Conservation (phyloP, 2,329 filamentous ascomycete species). For the Fusarium redolens region DNA sequence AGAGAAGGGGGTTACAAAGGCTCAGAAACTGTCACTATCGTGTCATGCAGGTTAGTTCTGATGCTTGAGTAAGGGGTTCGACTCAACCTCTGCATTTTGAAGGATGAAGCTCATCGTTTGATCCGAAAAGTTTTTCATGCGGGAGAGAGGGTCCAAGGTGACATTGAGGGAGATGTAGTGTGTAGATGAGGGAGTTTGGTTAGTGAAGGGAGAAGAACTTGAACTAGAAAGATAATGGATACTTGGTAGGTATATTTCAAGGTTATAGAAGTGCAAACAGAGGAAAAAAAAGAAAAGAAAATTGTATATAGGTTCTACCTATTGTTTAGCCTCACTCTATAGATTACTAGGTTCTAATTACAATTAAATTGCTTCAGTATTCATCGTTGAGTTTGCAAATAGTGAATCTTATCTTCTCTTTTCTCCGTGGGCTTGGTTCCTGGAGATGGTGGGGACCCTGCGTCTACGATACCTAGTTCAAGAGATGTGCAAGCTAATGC, state of each 20-base stretch:
- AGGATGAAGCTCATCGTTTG: constrained; percentile 1
- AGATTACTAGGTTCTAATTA: not conserved
- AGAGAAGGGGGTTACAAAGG: constrained; percentile 18
- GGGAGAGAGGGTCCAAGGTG: not conserved
- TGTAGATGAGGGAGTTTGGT: not conserved
- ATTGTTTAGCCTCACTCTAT: not conserved
- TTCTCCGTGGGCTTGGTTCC: not conserved
- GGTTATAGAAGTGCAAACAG: not conserved
- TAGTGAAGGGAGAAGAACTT: not conserved
- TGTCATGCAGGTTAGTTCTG: not conserved
- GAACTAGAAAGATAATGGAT: not conserved
- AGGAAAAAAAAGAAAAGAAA: not conserved
- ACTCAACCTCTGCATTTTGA: not conserved
- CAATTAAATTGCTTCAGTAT: not conserved
- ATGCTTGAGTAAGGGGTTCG: constrained; percentile 27
- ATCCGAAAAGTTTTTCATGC: not conserved
- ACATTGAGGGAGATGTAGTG: constrained; percentile 10
- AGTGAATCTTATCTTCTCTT: not conserved
- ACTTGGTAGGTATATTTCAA: not conserved
- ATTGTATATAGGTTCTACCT: too few species aligned
- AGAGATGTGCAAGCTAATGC: constrained; percentile 18
- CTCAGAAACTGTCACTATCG: constrained; percentile 1
- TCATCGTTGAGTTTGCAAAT: not conserved
- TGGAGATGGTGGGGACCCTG: constrained; percentile 24
- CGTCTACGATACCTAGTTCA: not conserved